Percentiles rank a stretch among this genome's conserved stretches.
These are phyloP conservation scores for Aotearoamyces nothofagi DNA, from an alignment of 2,329 filamentous ascomycete species.

Conservation along the genomic window DNA sequence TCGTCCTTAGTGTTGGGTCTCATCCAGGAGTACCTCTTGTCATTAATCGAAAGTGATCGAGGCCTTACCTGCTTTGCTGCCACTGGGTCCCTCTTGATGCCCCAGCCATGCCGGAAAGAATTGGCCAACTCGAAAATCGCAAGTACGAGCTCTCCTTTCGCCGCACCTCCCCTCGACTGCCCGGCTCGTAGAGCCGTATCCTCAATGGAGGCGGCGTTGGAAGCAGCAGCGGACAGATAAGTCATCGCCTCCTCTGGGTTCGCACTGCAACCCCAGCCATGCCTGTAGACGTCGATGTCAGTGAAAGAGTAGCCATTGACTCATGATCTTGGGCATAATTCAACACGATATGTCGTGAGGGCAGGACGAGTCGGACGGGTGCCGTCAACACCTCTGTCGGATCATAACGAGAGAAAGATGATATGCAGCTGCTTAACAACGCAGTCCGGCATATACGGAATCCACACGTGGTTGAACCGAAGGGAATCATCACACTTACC, in stretches of 20 bases:
- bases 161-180: slow-evolving; percentile 81
- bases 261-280: slow-evolving; percentile 79
- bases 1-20: slow-evolving; percentile 1
- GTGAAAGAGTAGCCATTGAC: too few relatives aligned
- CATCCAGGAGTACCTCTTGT: slow-evolving; percentile 1
- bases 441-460: too few relatives aligned
- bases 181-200: slow-evolving; percentile 72
- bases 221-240: slow-evolving; percentile 77
- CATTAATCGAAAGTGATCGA: too few relatives aligned
- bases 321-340: too few relatives aligned
- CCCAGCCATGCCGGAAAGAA: slow-evolving; percentile 91
- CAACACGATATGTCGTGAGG: too few relatives aligned
- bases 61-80: slow-evolving; percentile 59
- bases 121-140: slow-evolving; percentile 93
- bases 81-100: slow-evolving; percentile 68
- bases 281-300: slow-evolving; percentile 43
- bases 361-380: too few relatives aligned
- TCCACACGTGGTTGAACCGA: too few relatives aligned
- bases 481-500: slow-evolving; percentile 36
- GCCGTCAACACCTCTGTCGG: too few relatives aligned
- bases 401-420: too few relatives aligned
- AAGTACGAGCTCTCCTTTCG: slow-evolving; percentile 90
- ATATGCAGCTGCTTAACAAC: too few relatives aligned
- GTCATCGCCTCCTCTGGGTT: slow-evolving; percentile 60
- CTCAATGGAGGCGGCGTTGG: slow-evolving; percentile 80